Evolutionary conservation across 2,329 filamentous ascomycete species (phyloP).

Genomic region (Pyricularia sp.): DNA sequence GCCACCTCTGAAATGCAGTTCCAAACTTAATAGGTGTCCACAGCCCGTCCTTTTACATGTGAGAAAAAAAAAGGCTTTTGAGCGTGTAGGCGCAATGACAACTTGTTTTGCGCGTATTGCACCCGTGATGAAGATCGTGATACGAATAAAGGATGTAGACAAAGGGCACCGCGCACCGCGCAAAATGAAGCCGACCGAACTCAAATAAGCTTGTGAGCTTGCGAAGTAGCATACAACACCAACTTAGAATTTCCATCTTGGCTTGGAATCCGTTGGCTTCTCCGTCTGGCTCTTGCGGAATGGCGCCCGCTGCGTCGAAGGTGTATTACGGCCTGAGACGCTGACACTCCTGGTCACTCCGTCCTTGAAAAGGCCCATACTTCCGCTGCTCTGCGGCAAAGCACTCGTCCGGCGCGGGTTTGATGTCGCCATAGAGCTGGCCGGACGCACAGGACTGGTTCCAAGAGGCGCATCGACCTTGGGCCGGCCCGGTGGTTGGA

Average conservation of each 20-base stretch:
- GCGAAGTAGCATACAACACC: background rate
- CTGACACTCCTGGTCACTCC: slow-evolving; percentile 12
- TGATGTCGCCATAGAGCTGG: slow-evolving; percentile 42
- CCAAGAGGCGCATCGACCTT: slow-evolving; percentile 14
- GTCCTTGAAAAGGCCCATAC: slow-evolving; percentile 11
- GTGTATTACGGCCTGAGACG: slow-evolving; percentile 38
- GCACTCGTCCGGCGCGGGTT: slow-evolving; percentile 40
- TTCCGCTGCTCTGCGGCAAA: slow-evolving; percentile 36
- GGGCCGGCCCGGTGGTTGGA: slow-evolving; percentile 35
- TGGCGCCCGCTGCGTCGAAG: slow-evolving; percentile 32
- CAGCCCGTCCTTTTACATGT: background rate
- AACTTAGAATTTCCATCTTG: slow-evolving; percentile 36
- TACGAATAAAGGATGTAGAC: background rate
- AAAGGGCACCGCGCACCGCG: background rate
- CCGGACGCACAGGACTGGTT: slow-evolving; percentile 32
- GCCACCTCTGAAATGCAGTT: background rate
- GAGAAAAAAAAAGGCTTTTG: background rate
- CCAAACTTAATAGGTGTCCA: background rate
- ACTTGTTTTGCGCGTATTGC: background rate
- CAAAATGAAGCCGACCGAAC: background rate
- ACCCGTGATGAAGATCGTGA: no score
- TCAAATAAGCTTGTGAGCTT: background rate
- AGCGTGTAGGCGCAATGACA: background rate
- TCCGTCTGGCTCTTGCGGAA: slow-evolving; percentile 27
- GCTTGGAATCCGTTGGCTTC: slow-evolving; percentile 32